Evolutionary conservation across 169 alveolate genomes (phyloP).

Genomic region (Prorocentrum cordatum): DNA sequence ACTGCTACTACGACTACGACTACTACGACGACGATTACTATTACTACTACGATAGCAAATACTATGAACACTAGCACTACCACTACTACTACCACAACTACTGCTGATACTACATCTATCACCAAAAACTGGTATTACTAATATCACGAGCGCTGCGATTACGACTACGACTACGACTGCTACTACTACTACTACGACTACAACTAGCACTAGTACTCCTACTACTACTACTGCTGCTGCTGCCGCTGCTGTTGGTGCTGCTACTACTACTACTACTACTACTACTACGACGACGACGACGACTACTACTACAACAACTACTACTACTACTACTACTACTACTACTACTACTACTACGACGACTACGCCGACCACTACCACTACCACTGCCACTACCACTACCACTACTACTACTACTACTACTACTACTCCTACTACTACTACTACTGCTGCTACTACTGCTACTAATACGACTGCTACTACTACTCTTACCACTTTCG

Average conservation of each 20-base stretch:
- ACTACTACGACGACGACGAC: not conserved
- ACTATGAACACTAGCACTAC: not conserved
- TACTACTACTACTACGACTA: too few relatives aligned
- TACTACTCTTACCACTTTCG: not conserved
- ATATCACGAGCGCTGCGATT: too few relatives aligned
- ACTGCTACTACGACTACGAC: not conserved
- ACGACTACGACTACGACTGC: too few relatives aligned
- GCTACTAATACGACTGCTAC: not conserved
- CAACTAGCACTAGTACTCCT: too few relatives aligned
- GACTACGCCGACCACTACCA: too few relatives aligned
- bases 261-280: not conserved
- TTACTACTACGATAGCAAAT: not conserved
- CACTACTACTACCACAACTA: not conserved
- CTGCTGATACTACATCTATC: not conserved
- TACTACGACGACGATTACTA: not conserved
- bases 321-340: not conserved
- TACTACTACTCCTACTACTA: not conserved
- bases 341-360: too few relatives aligned
- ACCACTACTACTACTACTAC: too few relatives aligned
- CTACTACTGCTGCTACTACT: not conserved
- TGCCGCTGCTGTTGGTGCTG: not conserved
- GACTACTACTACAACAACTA: not conserved
- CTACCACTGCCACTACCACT: too few relatives aligned
- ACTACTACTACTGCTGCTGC: not conserved
- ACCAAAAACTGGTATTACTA: too few relatives aligned